Evolutionary conservation across 345 rosid species (phyloP).

Genomic region (Pistacia vera): DNA sequence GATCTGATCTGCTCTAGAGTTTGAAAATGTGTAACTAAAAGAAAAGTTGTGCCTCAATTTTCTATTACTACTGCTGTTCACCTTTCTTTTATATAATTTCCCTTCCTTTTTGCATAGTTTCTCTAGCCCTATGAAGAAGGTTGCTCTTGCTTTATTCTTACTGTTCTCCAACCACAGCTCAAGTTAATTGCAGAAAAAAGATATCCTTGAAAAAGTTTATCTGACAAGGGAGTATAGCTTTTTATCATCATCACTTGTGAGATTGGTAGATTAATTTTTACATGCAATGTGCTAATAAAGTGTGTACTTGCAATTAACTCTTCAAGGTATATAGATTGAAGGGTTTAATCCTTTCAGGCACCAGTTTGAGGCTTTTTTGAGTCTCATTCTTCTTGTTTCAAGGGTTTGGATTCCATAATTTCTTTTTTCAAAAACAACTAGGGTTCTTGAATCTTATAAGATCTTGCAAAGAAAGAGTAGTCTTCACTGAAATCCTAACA

Average conservation of each 20-base stretch:
- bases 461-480: too few species aligned
- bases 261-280: not conserved
- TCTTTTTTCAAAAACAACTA: too few species aligned
- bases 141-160: not conserved
- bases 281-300: too few species aligned
- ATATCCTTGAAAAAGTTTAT: not conserved
- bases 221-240: not conserved
- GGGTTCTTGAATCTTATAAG: too few species aligned
- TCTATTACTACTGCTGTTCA: not conserved
- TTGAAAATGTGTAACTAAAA: conserved; percentile 4
- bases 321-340: too few species aligned
- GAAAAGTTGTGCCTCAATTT: not conserved
- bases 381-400: too few species aligned
- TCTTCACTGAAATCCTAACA: too few species aligned
- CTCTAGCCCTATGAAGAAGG: not conserved
- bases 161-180: not conserved
- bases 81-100: not conserved
- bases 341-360: too few species aligned
- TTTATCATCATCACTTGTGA: not conserved
- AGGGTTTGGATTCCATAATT: too few species aligned
- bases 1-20: conserved; percentile 13
- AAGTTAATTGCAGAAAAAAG: not conserved
- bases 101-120: not conserved
- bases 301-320: too few species aligned
- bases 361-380: not conserved